A percentile compares a stretch with the other conserved stretches of the same genome.
Evolutionary conservation across 495 filamentous ascomycete genomes (phyloP).

Genomic region (Daldinia decipiens): DNA sequence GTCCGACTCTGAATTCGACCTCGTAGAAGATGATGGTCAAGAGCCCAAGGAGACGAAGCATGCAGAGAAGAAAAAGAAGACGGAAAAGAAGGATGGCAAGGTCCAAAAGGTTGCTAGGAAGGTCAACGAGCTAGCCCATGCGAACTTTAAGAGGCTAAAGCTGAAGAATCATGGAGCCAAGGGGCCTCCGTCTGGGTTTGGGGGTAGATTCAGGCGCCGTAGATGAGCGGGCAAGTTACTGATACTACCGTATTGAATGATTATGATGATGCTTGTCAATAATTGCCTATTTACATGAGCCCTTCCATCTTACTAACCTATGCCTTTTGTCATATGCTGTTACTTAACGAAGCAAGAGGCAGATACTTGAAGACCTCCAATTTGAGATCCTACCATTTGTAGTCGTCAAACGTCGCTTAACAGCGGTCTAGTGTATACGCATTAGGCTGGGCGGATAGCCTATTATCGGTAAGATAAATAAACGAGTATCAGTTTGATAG

Average conservation of each 20-base stretch:
- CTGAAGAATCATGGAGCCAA: slow-evolving; percentile 70
- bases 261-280: not conserved
- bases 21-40: slow-evolving; percentile 47
- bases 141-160: slow-evolving; percentile 86
- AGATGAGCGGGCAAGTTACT: not conserved
- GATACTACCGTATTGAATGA: not conserved
- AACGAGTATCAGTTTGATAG: too few relatives aligned
- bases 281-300: not conserved
- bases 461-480: too few relatives aligned
- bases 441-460: too few relatives aligned
- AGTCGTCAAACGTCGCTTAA: too few relatives aligned
- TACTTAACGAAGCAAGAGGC: not conserved
- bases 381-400: too few relatives aligned
- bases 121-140: slow-evolving; percentile 76
- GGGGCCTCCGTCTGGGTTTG: slow-evolving; percentile 53
- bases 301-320: not conserved
- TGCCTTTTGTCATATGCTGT: not conserved
- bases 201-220: slow-evolving; percentile 61
- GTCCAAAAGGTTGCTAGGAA: slow-evolving; percentile 71
- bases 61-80: slow-evolving; percentile 46
- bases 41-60: slow-evolving; percentile 51
- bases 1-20: slow-evolving; percentile 43
- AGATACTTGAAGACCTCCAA: too few relatives aligned
- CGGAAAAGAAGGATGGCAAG: slow-evolving; percentile 55
- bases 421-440: too few relatives aligned